phyloP scores from a whole-genome alignment of 106 monocot species.

The Dendrobium huoshanense region DNA sequence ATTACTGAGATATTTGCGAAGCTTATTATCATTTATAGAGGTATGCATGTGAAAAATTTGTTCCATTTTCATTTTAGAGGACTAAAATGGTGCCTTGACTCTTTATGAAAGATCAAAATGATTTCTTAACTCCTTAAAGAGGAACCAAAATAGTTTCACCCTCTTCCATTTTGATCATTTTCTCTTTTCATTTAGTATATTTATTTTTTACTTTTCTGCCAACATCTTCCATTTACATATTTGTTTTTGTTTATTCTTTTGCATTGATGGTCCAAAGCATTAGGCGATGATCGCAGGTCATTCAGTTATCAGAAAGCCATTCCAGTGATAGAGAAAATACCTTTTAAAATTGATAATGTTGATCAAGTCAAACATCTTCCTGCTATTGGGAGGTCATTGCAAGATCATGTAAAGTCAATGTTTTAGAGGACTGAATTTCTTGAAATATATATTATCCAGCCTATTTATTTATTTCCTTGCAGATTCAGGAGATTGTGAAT shows the following conservation, averaged over 20 bases:
- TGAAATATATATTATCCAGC: background rate
- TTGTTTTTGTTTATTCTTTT: conserved; percentile 7
- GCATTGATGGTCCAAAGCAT: conserved; percentile 32
- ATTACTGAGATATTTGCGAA: conserved; percentile 90
- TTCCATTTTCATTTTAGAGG: background rate
- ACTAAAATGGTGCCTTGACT: too few relatives aligned
- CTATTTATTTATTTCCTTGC: conserved; percentile 13
- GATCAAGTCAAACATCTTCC: conserved; percentile 93
- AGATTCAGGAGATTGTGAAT: conserved; percentile 88
- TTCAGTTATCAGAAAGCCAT: conserved; percentile 99
- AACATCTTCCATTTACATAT: background rate
- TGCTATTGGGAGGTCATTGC: conserved; percentile 82
- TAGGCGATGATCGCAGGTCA: conserved; percentile 93
- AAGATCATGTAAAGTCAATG: conserved; percentile 74
- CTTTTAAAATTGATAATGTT: conserved; percentile 72
- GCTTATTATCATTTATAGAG: conserved; percentile 86
- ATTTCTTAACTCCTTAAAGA: too few relatives aligned
- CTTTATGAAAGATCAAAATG: too few relatives aligned
- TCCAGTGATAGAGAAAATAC: conserved; percentile 85
- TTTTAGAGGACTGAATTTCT: background rate
- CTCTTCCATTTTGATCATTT: too few relatives aligned
- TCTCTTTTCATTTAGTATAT: background rate
- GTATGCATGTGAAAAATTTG: conserved; percentile 21
- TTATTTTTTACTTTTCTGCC: background rate
- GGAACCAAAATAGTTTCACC: too few relatives aligned